Percentiles rank a stretch among this genome's conserved stretches.
These are phyloP conservation scores for Xylariaceae sp. DNA, from an alignment of 2,329 filamentous ascomycete genomes.

Conservation along the genomic window DNA sequence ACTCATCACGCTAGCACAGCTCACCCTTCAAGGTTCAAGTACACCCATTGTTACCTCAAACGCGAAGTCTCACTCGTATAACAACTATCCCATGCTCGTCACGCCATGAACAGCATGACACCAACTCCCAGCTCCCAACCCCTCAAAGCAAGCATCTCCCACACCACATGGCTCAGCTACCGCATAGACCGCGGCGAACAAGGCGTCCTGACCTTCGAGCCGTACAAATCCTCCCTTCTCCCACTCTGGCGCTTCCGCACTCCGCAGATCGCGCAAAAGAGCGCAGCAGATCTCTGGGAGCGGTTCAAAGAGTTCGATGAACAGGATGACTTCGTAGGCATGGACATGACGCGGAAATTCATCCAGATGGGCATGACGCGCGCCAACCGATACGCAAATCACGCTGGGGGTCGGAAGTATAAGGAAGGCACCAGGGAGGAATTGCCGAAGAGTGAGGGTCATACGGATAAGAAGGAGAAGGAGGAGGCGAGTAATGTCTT, in stretches of 20 bases:
- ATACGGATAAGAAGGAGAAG: conserved; percentile 49
- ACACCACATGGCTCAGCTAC: conserved; percentile 47
- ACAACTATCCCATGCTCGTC: too few species aligned
- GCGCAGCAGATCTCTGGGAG: conserved; percentile 45
- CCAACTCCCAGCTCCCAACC: not conserved
- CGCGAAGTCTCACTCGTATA: too few species aligned
- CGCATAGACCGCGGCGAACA: conserved; percentile 59
- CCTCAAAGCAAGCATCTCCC: conserved; percentile 18
- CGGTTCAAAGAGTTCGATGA: conserved; percentile 53
- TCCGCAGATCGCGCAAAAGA: conserved; percentile 47
- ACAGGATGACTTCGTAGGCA: conserved; percentile 57
- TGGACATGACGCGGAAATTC: conserved; percentile 64
- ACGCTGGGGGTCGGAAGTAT: conserved; percentile 55
- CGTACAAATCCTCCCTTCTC: conserved; percentile 59
- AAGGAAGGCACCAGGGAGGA: conserved; percentile 40
- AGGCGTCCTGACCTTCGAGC: conserved; percentile 61
- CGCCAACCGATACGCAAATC: conserved; percentile 57
- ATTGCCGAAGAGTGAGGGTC: conserved; percentile 42
- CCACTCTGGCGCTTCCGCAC: conserved; percentile 61
- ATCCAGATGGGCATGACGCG: conserved; percentile 66
- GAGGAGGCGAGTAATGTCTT: conserved; percentile 48
- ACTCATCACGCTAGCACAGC: too few species aligned
- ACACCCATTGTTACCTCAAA: too few species aligned
- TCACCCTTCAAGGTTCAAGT: too few species aligned
- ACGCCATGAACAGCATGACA: too few species aligned